Percentiles rank a stretch among this genome's conserved stretches.
phyloP scores from a whole-genome alignment of 148 eudicot species.

The Vaccinium vitisidaea region DNA sequence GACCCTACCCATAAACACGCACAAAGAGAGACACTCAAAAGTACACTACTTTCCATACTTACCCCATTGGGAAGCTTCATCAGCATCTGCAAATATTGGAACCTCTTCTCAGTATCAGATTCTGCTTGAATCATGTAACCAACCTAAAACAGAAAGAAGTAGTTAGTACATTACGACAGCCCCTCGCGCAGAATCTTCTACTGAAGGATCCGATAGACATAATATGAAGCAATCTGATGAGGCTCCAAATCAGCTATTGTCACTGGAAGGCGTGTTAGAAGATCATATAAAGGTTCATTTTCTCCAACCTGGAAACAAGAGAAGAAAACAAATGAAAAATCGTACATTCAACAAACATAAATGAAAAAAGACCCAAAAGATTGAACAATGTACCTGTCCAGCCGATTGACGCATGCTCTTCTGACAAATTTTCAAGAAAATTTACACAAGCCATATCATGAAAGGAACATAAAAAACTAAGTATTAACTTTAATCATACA shows the following conservation, averaged over 20 bases:
- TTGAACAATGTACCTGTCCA: no score
- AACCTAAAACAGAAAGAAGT: constrained; percentile 46
- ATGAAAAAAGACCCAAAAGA: no score
- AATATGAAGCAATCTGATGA: constrained; percentile 90
- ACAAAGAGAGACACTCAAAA: not conserved
- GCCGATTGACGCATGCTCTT: no score
- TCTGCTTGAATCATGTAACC: constrained; percentile 98
- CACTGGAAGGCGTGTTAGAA: constrained; percentile 78
- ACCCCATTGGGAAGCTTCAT: constrained; percentile 98
- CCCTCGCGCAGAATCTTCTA: not conserved
- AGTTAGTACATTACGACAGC: not conserved
- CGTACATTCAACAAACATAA: no score
- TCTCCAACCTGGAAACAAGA: constrained; percentile 75
- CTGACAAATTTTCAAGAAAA: no score
- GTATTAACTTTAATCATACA: no score
- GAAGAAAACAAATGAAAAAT: not conserved
- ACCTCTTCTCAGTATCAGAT: constrained; percentile 79
- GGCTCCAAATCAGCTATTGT: constrained; percentile 85
- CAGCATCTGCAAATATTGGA: constrained; percentile 79
- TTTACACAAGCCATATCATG: no score
- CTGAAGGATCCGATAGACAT: constrained; percentile 26
- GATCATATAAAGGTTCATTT: constrained; percentile 93
- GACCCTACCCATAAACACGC: not conserved
- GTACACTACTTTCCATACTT: constrained; percentile 12
- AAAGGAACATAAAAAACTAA: no score